Evolutionary conservation across 441 rosid species (phyloP).

Genomic region (Flueggea neowawraea): DNA sequence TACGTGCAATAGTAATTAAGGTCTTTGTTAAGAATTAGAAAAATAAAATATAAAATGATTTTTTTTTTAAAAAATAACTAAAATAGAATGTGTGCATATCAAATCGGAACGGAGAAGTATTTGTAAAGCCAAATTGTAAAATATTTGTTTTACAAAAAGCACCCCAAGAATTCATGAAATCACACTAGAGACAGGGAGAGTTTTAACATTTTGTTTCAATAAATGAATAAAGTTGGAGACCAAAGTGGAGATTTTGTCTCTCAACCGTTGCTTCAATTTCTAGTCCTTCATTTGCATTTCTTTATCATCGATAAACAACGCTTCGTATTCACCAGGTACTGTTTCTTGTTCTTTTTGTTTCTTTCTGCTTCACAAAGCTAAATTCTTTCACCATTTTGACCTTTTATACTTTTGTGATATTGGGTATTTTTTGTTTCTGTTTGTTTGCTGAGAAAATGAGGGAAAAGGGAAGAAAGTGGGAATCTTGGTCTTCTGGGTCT

Average conservation of each 20-base stretch:
- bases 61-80: too few species aligned
- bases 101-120: neutral
- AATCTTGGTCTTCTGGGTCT: slow-evolving; percentile 8
- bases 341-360: neutral
- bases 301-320: neutral
- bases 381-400: neutral
- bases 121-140: neutral
- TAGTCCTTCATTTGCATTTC: slow-evolving; percentile 2
- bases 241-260: slow-evolving; percentile 29
- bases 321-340: neutral
- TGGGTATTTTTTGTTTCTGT: neutral
- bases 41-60: too few species aligned
- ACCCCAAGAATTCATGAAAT: neutral
- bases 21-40: too few species aligned
- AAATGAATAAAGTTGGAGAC: neutral
- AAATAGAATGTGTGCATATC: too few species aligned
- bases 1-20: too few species aligned
- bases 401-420: neutral
- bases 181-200: neutral
- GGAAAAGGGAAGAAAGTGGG: slow-evolving; percentile 4
- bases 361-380: neutral
- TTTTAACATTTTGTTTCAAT: neutral
- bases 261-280: slow-evolving; percentile 9
- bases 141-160: neutral
- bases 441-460: slow-evolving; percentile 12